A percentile compares a stretch with the other conserved stretches of the same genome.
Conservation (phyloP, 2,329 filamentous ascomycete genomes). For the Anisogramma anomala region DNA sequence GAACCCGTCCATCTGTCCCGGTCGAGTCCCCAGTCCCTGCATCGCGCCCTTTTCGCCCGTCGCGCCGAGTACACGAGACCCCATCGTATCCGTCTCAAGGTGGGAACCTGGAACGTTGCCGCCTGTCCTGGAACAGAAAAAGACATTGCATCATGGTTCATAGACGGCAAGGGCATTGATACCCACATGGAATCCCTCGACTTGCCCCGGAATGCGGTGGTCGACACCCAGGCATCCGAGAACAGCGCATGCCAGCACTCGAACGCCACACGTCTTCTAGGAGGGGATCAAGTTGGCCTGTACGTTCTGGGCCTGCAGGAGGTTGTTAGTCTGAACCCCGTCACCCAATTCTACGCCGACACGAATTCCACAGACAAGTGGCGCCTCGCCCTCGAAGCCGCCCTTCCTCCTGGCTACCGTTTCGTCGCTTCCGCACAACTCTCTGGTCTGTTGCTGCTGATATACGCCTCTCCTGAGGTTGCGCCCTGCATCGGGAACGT, state of each 20-base stretch:
- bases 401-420: conserved; percentile 65
- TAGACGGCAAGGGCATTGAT: conserved; percentile 61
- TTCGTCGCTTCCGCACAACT: conserved; percentile 74
- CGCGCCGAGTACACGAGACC: conserved; percentile 68
- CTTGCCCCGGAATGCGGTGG: conserved; percentile 28
- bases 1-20: conserved; percentile 17
- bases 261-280: conserved; percentile 34
- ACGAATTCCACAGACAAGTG: conserved; percentile 61
- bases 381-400: conserved; percentile 63
- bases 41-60: conserved; percentile 56
- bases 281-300: conserved; percentile 63
- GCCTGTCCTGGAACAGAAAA: conserved; percentile 74
- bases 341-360: conserved; percentile 71
- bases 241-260: conserved; percentile 20
- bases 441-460: conserved; percentile 69
- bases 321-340: conserved; percentile 72
- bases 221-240: conserved; percentile 20
- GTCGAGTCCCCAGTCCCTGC: conserved; percentile 46
- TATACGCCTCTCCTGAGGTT: conserved; percentile 74
- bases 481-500: conserved; percentile 66
- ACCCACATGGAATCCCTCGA: conserved; percentile 47
- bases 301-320: conserved; percentile 90
- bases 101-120: conserved; percentile 94
- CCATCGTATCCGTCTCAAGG: conserved; percentile 68
- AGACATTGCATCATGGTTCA: conserved; percentile 82